phyloP scores from a whole-genome alignment of 352 stramenopile genomes.

The Elongisporangium undulatum region DNA sequence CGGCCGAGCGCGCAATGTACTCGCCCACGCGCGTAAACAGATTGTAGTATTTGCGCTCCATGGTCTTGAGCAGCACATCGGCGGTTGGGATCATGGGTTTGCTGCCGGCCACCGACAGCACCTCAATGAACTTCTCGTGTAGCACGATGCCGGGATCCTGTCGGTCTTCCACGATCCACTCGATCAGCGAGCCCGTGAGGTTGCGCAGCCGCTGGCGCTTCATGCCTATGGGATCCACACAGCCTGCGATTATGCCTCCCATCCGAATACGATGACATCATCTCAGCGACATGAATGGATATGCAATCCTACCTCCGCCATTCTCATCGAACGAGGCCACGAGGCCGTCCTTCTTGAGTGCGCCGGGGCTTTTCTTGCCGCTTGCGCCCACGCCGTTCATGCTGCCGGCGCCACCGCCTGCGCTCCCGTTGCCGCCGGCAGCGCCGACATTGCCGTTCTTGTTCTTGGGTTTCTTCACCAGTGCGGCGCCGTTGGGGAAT shows the following conservation, averaged over 20 bases:
- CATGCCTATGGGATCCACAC: constrained; percentile 22
- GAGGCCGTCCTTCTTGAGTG: constrained; percentile 40
- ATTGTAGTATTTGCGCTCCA: constrained; percentile 71
- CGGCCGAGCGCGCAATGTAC: constrained; percentile 69
- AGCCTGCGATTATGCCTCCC: neutral
- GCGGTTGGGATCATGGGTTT: constrained; percentile 49
- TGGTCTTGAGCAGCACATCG: constrained; percentile 56
- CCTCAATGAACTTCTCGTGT: constrained; percentile 70
- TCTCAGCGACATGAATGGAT: neutral
- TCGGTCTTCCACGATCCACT: constrained; percentile 76
- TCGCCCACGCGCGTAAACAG: constrained; percentile 67
- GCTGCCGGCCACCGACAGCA: constrained; percentile 36
- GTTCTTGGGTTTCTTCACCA: constrained; percentile 55
- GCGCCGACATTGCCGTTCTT: constrained; percentile 14
- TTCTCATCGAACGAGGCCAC: constrained; percentile 51
- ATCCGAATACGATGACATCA: neutral
- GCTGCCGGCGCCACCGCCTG: neutral
- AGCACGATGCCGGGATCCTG: constrained; percentile 57
- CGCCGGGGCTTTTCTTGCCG: constrained; percentile 36
- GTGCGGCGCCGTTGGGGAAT: constrained; percentile 43
- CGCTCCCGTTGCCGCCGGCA: constrained; percentile 12
- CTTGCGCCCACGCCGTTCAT: neutral
- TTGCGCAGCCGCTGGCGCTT: constrained; percentile 69
- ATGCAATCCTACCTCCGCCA: constrained; percentile 37
- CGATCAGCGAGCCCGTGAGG: constrained; percentile 50